These are phyloP conservation scores for Ephemerocybe angulata DNA, from an alignment of 768 basidiomycete genomes.

Conservation along the genomic window DNA sequence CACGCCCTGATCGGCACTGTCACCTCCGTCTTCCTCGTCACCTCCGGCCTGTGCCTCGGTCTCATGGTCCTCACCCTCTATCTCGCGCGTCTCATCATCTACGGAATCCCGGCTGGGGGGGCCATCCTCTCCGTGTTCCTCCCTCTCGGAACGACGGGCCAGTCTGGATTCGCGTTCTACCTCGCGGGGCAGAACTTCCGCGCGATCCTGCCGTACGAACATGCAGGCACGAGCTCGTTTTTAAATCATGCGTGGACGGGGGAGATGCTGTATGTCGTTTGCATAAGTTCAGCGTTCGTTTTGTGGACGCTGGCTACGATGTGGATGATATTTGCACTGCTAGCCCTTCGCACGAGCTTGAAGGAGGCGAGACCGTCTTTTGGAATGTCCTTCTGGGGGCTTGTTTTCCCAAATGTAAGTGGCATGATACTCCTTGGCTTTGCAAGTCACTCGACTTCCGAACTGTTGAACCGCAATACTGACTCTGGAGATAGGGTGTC, in stretches of 20 bases:
- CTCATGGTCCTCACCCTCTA: constrained; percentile 68
- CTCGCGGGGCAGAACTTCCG: constrained; percentile 49
- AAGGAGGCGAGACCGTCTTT: constrained; percentile 37
- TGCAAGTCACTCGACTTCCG: neutral
- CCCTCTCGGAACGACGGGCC: constrained; percentile 72
- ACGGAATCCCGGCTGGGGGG: constrained; percentile 48
- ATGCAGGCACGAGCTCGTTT: constrained; percentile 31
- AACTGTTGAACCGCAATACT: neutral
- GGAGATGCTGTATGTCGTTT: constrained; percentile 40
- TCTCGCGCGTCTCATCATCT: constrained; percentile 52
- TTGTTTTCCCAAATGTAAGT: constrained; percentile 65
- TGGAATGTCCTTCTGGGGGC: constrained; percentile 58
- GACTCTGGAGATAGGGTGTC: constrained; percentile 30
- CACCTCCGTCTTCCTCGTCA: constrained; percentile 50
- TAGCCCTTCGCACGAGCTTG: no score
- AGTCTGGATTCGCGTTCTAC: constrained; percentile 57
- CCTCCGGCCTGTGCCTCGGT: constrained; percentile 54
- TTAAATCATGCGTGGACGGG: constrained; percentile 29
- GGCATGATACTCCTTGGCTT: neutral
- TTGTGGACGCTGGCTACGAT: constrained; percentile 63
- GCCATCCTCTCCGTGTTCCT: constrained; percentile 60
- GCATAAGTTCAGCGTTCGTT: constrained; percentile 43
- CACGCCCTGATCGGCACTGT: constrained; percentile 54
- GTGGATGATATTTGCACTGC: constrained; percentile 57
- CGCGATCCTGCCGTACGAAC: constrained; percentile 28